These are phyloP conservation scores for Dryas alaskensis DNA, from an alignment of 306 rosid species.

Conservation along the genomic window DNA sequence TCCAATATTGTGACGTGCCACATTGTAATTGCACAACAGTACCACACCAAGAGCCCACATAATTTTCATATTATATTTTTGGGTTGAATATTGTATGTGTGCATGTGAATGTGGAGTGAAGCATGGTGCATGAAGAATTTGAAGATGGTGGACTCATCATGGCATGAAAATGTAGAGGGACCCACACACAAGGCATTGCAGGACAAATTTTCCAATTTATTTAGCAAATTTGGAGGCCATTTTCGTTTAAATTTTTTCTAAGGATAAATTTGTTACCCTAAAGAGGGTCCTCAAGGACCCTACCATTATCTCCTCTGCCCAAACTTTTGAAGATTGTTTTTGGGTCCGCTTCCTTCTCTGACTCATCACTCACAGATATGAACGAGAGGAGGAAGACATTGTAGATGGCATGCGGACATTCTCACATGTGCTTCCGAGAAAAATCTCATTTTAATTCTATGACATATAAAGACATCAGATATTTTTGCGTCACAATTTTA, in stretches of 20 bases:
- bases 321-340: not conserved
- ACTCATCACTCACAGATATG: not conserved
- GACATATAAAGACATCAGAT: not conserved
- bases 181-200: slow-evolving; percentile 51
- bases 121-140: not conserved
- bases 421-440: not conserved
- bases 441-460: not conserved
- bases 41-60: not conserved
- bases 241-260: slow-evolving; percentile 25
- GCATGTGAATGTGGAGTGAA: slow-evolving; percentile 13
- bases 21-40: not conserved
- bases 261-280: slow-evolving; percentile 31
- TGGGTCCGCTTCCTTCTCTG: slow-evolving; percentile 35
- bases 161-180: not conserved
- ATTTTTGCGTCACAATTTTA: not conserved
- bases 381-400: not conserved
- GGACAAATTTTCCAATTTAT: slow-evolving; percentile 7
- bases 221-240: slow-evolving; percentile 26
- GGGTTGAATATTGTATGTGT: not conserved
- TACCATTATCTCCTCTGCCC: slow-evolving; percentile 48
- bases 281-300: slow-evolving; percentile 44
- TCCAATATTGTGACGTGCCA: not conserved
- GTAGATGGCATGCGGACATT: not conserved
- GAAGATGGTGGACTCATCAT: slow-evolving; percentile 12
- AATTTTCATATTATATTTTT: not conserved